Percentiles rank a stretch among this genome's conserved stretches.
phyloP scores from a whole-genome alignment of 352 stramenopile genomes.

The Pythium oligandrum region DNA sequence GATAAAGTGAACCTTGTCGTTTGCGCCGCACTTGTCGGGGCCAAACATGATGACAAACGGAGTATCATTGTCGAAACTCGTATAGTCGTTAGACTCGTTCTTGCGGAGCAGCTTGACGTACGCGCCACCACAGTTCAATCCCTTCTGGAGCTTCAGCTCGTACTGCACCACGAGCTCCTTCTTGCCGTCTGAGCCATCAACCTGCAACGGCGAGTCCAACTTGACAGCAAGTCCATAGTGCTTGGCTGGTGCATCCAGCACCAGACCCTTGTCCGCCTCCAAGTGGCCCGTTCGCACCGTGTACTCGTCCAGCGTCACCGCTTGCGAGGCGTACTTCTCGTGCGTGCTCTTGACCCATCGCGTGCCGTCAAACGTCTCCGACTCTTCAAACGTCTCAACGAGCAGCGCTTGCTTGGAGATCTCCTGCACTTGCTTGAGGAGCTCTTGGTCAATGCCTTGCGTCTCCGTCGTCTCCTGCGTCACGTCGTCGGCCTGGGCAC shows the following conservation, averaged over 20 bases:
- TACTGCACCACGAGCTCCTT: constrained; percentile 93
- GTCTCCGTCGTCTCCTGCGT: constrained; percentile 3
- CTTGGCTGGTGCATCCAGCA: constrained; percentile 64
- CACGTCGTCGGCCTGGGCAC: constrained; percentile 16
- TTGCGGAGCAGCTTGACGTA: constrained; percentile 92
- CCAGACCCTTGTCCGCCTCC: constrained; percentile 58
- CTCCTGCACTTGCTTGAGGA: constrained; percentile 43
- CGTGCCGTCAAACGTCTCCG: constrained; percentile 48
- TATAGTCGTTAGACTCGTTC: constrained; percentile 42
- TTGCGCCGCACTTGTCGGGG: constrained; percentile 91
- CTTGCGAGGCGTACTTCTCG: constrained; percentile 77
- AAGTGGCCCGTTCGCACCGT: constrained; percentile 47
- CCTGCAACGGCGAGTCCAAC: constrained; percentile 50
- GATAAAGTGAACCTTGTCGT: constrained; percentile 95
- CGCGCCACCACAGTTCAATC: constrained; percentile 87
- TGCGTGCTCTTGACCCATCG: constrained; percentile 83
- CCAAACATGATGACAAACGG: constrained; percentile 96
- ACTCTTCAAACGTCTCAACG: constrained; percentile 74
- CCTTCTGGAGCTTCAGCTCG: constrained; percentile 92
- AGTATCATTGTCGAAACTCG: constrained; percentile 75
- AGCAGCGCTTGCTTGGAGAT: constrained; percentile 54
- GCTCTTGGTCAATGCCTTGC: constrained; percentile 20
- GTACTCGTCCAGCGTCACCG: constrained; percentile 63
- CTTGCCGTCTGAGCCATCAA: constrained; percentile 59
- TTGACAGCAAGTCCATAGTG: constrained; percentile 80